Percentiles rank a stretch among this genome's conserved stretches.
phyloP scores from a whole-genome alignment of 2,329 filamentous ascomycete species.

The Cladosporium halotolerans region DNA sequence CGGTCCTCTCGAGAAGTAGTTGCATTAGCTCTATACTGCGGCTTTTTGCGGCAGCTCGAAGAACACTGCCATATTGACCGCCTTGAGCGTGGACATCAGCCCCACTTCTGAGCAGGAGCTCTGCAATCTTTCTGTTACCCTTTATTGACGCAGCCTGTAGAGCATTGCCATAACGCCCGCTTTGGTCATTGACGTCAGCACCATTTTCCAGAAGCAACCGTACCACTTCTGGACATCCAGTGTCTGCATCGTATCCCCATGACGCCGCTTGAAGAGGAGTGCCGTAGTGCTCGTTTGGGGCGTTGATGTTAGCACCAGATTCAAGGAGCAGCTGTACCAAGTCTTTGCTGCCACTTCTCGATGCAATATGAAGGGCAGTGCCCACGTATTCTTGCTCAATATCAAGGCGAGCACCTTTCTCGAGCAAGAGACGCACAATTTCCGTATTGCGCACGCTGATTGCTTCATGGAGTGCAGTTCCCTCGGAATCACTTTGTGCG shows the following conservation, averaged over 20 bases:
- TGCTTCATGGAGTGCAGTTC: constrained; percentile 18
- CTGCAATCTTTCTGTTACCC: constrained; percentile 13
- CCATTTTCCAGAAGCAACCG: constrained; percentile 14
- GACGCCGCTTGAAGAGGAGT: not conserved
- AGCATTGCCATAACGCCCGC: constrained; percentile 7
- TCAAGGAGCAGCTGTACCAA: not conserved
- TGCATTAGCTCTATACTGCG: constrained; percentile 7
- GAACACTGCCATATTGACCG: constrained; percentile 11
- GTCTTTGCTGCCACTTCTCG: not conserved
- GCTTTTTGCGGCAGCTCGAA: constrained; percentile 7
- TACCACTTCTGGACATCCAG: constrained; percentile 4
- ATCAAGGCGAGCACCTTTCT: constrained; percentile 6
- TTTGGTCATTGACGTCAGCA: constrained; percentile 13
- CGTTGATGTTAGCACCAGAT: not conserved
- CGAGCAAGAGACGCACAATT: constrained; percentile 18
- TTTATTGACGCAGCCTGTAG: constrained; percentile 11
- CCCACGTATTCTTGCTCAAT: not conserved
- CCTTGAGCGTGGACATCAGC: constrained; percentile 12
- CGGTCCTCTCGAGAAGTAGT: constrained; percentile 11
- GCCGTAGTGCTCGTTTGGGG: not conserved
- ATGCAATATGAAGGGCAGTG: constrained; percentile 13
- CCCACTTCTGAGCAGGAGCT: constrained; percentile 12
- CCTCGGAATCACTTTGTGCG: constrained; percentile 10
- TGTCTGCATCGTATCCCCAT: not conserved
- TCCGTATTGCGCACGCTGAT: constrained; percentile 14